Evolutionary conservation across 1,284 basidiomycete species (phyloP), one percentile per base, ranked within the genome.

Genomic region (Stygiomarasmius scandens): DNA sequence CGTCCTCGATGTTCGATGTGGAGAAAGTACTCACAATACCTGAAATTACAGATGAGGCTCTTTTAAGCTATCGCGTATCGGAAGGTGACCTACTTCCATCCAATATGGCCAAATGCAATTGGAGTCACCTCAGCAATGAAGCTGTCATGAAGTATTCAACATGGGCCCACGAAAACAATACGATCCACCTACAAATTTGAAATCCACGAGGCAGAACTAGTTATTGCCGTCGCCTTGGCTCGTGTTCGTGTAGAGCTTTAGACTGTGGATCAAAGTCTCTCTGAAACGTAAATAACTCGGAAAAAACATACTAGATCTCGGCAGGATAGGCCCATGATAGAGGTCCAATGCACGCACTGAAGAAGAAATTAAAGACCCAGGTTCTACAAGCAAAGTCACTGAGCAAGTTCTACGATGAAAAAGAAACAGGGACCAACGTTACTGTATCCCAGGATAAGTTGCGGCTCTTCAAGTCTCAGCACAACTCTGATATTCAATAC

Each of bases 171-270:
- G 16, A 27, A 24, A 16, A 6, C 34, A 12, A 36, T 46, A 52
- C n/a, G 10, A 38, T 29, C 52, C 5, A 71, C 73, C 36, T 36
- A 75, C 75, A 77, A 80, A 63, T 81, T 82, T 2, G 77, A 80
- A 12, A 82, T 73, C 80, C 80, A 83, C 2, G 77, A 79, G 0
- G 76, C 75, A 2, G 80, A 80, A 44, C 77, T 81, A 0, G 84
- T 84, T 29, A 86, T 73, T 1, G 83, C 82, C 0, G 82, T 84
- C 1, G 80, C 83, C 66, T 85, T 85, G 12, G 84, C 84, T 16
- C 85, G 74, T 9, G 82, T 84, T n/a, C 79, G 68, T 16, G 81
- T 85, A 54, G 82, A 84, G 69, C 67, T 69, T 76, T 71, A 24
- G 62, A 46, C 27, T 59, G 51, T 60, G 58, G 5, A 6, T 20